Percentiles rank a stretch among this genome's conserved stretches.
Conservation (phyloP, 441 rosid genomes). For the Erodium trifolium region DNA sequence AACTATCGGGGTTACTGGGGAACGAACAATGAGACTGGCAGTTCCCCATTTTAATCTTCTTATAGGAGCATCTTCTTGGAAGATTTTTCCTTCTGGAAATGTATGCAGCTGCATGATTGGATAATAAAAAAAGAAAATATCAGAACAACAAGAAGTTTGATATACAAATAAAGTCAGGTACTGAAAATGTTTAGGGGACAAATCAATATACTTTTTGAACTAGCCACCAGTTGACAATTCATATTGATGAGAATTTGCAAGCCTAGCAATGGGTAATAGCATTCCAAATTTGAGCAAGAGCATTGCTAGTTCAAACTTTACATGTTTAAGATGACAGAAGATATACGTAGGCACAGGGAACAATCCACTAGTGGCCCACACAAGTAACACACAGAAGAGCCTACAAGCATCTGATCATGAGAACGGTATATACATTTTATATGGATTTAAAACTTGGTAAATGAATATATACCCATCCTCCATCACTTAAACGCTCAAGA, state of each 20-base stretch:
- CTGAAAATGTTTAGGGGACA: not conserved
- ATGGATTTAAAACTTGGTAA: not conserved
- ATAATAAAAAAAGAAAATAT: not conserved
- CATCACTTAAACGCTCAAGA: constrained; percentile 53
- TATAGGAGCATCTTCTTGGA: constrained; percentile 64
- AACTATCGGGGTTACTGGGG: constrained; percentile 66
- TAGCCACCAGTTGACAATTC: not conserved
- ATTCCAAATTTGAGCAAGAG: not conserved
- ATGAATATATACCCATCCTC: constrained; percentile 61
- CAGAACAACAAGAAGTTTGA: constrained; percentile 14
- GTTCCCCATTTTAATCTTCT: constrained; percentile 94
- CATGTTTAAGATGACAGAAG: not conserved
- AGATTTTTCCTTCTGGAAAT: constrained; percentile 88
- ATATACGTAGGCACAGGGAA: not conserved
- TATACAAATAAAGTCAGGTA: not conserved
- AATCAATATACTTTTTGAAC: not conserved
- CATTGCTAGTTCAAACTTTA: not conserved
- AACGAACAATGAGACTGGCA: constrained; percentile 76
- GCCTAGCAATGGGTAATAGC: not conserved
- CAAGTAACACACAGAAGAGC: not conserved
- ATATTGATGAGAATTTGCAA: not conserved
- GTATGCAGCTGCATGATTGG: constrained; percentile 57
- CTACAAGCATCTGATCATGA: no score
- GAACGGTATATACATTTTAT: not conserved
- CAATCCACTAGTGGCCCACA: not conserved